These are phyloP conservation scores for Cocos nucifera DNA, from an alignment of 176 grass and related monocot genomes.

Conservation along the genomic window DNA sequence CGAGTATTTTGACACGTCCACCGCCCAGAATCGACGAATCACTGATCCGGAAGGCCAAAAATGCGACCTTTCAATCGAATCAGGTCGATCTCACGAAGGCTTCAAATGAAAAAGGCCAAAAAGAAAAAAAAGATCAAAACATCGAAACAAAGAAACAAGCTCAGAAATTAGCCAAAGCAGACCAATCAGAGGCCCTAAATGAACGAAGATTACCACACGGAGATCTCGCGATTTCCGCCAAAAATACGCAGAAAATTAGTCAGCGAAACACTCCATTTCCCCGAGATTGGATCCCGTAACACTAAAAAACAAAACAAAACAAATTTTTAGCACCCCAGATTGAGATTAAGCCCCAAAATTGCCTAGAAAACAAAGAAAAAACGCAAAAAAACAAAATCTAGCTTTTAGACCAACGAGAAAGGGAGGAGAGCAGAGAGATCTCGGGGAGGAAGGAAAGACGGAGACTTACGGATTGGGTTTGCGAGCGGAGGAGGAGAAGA, in stretches of 20 bases:
- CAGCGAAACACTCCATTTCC: too few relatives aligned
- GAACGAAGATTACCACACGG: too few relatives aligned
- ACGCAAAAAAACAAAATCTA: not conserved
- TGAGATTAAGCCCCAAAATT: not conserved
- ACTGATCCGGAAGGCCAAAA: slow-evolving; percentile 8
- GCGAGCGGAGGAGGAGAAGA: slow-evolving; percentile 1
- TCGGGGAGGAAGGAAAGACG: not conserved
- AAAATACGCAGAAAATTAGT: not conserved
- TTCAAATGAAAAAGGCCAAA: not conserved
- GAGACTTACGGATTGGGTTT: not conserved
- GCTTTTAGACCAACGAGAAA: not conserved
- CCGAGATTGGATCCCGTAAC: not conserved
- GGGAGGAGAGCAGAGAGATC: not conserved
- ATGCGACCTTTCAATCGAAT: slow-evolving; percentile 10
- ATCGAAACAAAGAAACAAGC: not conserved
- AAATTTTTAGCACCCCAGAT: not conserved
- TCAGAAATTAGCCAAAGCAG: not conserved
- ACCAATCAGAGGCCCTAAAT: not conserved
- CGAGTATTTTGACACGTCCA: not conserved
- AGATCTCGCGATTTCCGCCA: slow-evolving; percentile 1
- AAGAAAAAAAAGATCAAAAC: not conserved
- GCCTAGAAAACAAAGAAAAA: not conserved
- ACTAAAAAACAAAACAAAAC: not conserved
- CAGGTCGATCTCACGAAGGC: slow-evolving; percentile 7
- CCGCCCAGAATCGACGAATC: slow-evolving; percentile 2